Percentiles rank a stretch among this genome's conserved stretches.
phyloP scores from a whole-genome alignment of 2,329 filamentous ascomycete genomes.

The Colletotrichum sp. region DNA sequence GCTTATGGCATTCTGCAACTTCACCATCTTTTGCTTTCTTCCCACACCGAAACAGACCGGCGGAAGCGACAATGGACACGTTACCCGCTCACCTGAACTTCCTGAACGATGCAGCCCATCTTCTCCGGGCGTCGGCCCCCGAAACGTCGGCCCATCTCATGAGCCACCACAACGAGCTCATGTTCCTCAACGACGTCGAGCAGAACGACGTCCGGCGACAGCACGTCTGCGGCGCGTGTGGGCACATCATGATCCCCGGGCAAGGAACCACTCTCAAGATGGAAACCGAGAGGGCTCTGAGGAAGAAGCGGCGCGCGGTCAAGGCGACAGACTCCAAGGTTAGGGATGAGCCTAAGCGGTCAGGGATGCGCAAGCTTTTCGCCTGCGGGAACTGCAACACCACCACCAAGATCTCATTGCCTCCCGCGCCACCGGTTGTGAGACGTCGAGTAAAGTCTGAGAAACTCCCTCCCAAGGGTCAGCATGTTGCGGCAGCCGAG shows the following conservation, averaged over 20 bases:
- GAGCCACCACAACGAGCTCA: slow-evolving; percentile 54
- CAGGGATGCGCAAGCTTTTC: slow-evolving; percentile 14
- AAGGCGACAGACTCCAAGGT: not conserved
- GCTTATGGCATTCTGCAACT: not conserved
- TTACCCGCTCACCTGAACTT: slow-evolving; percentile 37
- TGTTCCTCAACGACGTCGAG: slow-evolving; percentile 50
- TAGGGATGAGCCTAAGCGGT: not conserved
- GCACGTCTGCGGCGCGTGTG: slow-evolving; percentile 64
- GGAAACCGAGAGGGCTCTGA: slow-evolving; percentile 50
- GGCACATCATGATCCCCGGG: slow-evolving; percentile 63
- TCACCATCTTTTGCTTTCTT: not conserved
- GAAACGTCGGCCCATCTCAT: slow-evolving; percentile 66
- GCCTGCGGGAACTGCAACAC: slow-evolving; percentile 14
- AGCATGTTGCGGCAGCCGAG: not conserved
- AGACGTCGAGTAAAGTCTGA: slow-evolving; percentile 31
- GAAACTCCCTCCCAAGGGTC: not conserved
- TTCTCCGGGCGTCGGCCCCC: slow-evolving; percentile 57
- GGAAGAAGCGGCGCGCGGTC: slow-evolving; percentile 36
- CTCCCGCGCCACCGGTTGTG: not conserved
- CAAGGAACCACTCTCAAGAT: slow-evolving; percentile 46
- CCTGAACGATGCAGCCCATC: slow-evolving; percentile 64
- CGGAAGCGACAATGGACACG: not conserved
- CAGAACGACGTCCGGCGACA: slow-evolving; percentile 56
- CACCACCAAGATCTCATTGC: slow-evolving; percentile 11
- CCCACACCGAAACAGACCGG: not conserved